These are phyloP conservation scores for Umbelopsis ramanniana DNA, from an alignment of 192 early-diverging fungal genomes.

Conservation along the genomic window DNA sequence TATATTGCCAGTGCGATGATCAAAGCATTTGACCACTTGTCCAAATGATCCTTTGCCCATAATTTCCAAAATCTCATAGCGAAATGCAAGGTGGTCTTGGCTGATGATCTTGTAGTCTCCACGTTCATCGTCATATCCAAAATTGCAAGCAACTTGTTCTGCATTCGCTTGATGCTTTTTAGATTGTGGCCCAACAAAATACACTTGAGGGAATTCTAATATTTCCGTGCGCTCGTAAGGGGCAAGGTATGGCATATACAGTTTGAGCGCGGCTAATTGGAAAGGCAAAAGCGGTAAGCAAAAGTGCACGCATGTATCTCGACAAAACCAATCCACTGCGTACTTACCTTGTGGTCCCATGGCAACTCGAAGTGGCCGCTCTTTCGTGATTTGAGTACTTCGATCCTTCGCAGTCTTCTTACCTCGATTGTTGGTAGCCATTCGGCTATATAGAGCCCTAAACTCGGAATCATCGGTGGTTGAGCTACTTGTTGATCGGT, in stretches of 20 bases:
- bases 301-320: constrained; percentile 17
- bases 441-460: neutral
- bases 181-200: constrained; percentile 85
- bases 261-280: constrained; percentile 62
- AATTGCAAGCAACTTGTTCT: constrained; percentile 61
- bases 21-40: constrained; percentile 91
- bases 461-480: constrained; percentile 9
- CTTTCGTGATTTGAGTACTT: neutral
- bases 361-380: constrained; percentile 16
- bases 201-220: constrained; percentile 77
- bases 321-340: neutral
- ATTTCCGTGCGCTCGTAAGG: constrained; percentile 90
- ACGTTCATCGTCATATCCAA: constrained; percentile 87
- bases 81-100: constrained; percentile 89
- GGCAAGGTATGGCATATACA: constrained; percentile 76
- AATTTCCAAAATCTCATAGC: constrained; percentile 91
- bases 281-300: constrained; percentile 41
- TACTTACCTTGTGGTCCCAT: neutral
- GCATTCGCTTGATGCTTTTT: constrained; percentile 62
- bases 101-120: constrained; percentile 89
- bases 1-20: constrained; percentile 87
- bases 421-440: neutral
- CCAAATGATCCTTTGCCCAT: constrained; percentile 97
- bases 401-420: neutral
- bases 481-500: neutral